A percentile compares a stretch with the other conserved stretches of the same genome.
Conservation (phyloP, 2,329 filamentous ascomycete species). For the Fusarium acutatum region DNA sequence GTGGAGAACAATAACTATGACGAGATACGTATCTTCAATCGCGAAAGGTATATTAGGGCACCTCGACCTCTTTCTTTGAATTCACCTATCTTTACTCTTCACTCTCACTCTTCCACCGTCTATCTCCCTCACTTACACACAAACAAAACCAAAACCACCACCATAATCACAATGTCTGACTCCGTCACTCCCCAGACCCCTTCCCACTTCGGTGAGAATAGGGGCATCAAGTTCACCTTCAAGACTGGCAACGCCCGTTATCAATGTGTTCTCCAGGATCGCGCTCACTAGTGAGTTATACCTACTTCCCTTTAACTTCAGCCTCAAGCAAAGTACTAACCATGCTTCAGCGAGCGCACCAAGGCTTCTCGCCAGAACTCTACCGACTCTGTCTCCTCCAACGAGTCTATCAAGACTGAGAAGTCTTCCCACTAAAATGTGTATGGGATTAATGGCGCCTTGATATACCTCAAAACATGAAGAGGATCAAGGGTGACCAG, state of each 20-base stretch:
- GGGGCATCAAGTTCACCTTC: constrained; percentile 57
- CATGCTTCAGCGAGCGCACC: constrained; percentile 48
- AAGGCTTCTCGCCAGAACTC: constrained; percentile 51
- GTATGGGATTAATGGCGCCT: constrained; percentile 2
- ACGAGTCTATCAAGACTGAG: constrained; percentile 40
- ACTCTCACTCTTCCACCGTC: background rate
- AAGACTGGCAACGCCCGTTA: constrained; percentile 52
- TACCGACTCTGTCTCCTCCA: constrained; percentile 47
- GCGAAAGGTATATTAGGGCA: constrained; percentile 40
- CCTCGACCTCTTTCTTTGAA: background rate
- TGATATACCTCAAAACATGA: background rate
- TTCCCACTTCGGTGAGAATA: constrained; percentile 47
- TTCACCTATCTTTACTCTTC: background rate
- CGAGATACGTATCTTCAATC: constrained; percentile 38
- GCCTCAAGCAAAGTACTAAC: constrained; percentile 7
- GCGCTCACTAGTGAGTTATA: constrained; percentile 52
- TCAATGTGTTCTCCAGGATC: constrained; percentile 55
- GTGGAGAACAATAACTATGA: constrained; percentile 4
- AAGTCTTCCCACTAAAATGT: constrained; percentile 35
- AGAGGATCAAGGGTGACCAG: background rate
- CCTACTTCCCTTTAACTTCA: background rate
- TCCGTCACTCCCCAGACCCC: constrained; percentile 31
- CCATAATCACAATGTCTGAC: constrained; percentile 32
- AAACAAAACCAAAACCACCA: constrained; percentile 9
- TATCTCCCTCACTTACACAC: background rate